Evolutionary conservation across 164 flowering plant genomes (phyloP), one percentile per base, ranked within the genome.

Genomic region (Amborella trichopoda): DNA sequence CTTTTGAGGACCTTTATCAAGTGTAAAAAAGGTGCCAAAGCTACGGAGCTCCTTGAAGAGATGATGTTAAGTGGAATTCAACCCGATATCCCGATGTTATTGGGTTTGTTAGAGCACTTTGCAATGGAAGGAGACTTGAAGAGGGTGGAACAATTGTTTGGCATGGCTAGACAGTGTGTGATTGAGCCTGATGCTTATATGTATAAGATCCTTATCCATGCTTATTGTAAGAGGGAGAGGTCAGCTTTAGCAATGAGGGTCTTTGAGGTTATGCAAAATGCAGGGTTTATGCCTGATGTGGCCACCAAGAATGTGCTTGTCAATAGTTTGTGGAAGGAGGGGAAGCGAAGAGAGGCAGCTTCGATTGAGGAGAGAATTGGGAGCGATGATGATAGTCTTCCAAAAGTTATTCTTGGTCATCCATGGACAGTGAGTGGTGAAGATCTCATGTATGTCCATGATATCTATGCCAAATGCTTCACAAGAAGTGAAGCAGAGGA

Each of bases 311-410:
- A 65, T 5, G 60, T 82, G 65, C 95, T 91, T 25, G 82, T 84
- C 49, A 91, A 71, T 55, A 70, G 96, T 65, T 80, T 91, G 5
- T 87, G 99, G 96, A 77, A 73, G 52, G 99, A 91, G 69, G 93
- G 85, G 9, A 84, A 65, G 66, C 66, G 79, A 32, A 67, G 75
- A 64, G 96, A 91, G 69, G 99, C 95, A 18, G 90, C 96, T 34
- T 38, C 37, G 28, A 82, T 84, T 8, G 82, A 78, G 62, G 91
- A 84, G 59, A 73, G 54, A 42, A 59, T 68, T 53, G 77, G 72
- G 61, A 76, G 72, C 36, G 56, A 48, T 25, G 60, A 52, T 44
- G 56, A 43, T 20, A 46, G 22, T 23, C 69, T 76, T 67, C 88
- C 93, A 20, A 68, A 55, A 38, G 66, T 71, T 40, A 53, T 71